phyloP scores from a whole-genome alignment of 1,284 basidiomycete species.

The Exobasidium rhododendri region DNA sequence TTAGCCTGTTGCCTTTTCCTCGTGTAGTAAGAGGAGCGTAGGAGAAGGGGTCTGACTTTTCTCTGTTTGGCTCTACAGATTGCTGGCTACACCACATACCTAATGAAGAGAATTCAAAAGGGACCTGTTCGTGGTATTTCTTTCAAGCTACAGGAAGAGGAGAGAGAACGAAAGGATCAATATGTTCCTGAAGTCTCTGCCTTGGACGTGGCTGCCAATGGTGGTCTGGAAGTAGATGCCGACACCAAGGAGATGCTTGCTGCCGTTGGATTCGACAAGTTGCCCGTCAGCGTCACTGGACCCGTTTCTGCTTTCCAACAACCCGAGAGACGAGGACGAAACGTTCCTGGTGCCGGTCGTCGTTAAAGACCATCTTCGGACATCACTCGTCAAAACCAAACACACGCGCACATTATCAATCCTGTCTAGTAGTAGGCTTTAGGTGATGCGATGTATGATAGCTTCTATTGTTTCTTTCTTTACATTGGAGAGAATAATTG shows the following conservation, averaged over 20 bases:
- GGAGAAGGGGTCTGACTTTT: too few relatives aligned
- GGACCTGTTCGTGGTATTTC: slow-evolving; percentile 99
- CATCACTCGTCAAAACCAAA: too few relatives aligned
- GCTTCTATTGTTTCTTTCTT: neutral
- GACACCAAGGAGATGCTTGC: slow-evolving; percentile 55
- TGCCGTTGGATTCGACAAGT: slow-evolving; percentile 51
- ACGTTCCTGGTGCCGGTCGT: slow-evolving; percentile 53
- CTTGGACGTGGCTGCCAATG: slow-evolving; percentile 50
- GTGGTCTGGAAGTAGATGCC: slow-evolving; percentile 53
- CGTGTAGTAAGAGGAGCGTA: too few relatives aligned
- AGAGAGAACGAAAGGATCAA: slow-evolving; percentile 83
- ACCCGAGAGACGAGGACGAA: slow-evolving; percentile 49
- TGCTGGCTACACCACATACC: slow-evolving; percentile 97
- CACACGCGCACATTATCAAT: neutral
- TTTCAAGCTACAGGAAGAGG: slow-evolving; percentile 99
- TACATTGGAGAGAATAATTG: neutral
- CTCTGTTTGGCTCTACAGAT: slow-evolving; percentile 58
- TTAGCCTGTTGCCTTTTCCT: too few relatives aligned
- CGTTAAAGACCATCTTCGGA: slow-evolving; percentile 11
- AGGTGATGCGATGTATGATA: slow-evolving; percentile 2
- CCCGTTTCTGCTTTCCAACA: slow-evolving; percentile 50
- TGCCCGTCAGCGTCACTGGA: slow-evolving; percentile 52
- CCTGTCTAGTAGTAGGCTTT: neutral
- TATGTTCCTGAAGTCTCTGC: slow-evolving; percentile 55
- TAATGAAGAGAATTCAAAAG: slow-evolving; percentile 99